Evolutionary conservation across 2,329 filamentous ascomycete genomes (phyloP), one percentile per base, ranked within the genome.

Genomic region (Myriosclerotinia curreyana): DNA sequence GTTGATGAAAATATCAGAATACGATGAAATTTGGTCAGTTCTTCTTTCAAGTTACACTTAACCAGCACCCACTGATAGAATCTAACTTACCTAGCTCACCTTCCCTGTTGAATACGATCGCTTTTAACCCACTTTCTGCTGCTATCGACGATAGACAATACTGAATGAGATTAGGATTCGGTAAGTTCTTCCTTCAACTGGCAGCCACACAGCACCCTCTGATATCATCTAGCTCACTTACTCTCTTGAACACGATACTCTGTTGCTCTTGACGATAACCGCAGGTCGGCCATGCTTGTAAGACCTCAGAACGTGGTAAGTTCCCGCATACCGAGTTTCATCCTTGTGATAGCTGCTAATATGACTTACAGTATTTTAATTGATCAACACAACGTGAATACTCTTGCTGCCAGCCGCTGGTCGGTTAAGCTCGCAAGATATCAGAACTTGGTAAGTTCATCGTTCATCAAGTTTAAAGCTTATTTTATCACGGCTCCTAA

Each of bases 221-320:
- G 31, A 48, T 5, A 22, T 2, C 1, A 20, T 1, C 3, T 36
- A 20, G 28, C 7, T 36, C 20, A 20, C 14, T 20, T 7, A 4
- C 2, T 6, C 20, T 25, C 31, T 11, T 22, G 2, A 7, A 36
- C 2, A 20, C 5, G n/a, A 58, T 25, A 20, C 14, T 25, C 28
- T 48, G 42, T 58, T 48, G 14, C 28, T 58, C 55, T 25, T 36
- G 42, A 58, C 20, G 31, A 11, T 58, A 58, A n/a, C 42, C 28
- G 28, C 42, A 36, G 28, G 20, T 20, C 14, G 7, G 28, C 20
- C 14, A 58, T 48, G 28, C 55, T 20, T 58, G 8, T 20, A 48
- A 36, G 42, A 48, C n/a, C 31, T 48, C 55, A 48, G 11, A 36
- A 48, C 7, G n/a, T 20, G 14, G 55, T 58, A 38, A 48, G 31